phyloP scores from a whole-genome alignment of 805 yeast genomes.

The Yarrowia sp. region DNA sequence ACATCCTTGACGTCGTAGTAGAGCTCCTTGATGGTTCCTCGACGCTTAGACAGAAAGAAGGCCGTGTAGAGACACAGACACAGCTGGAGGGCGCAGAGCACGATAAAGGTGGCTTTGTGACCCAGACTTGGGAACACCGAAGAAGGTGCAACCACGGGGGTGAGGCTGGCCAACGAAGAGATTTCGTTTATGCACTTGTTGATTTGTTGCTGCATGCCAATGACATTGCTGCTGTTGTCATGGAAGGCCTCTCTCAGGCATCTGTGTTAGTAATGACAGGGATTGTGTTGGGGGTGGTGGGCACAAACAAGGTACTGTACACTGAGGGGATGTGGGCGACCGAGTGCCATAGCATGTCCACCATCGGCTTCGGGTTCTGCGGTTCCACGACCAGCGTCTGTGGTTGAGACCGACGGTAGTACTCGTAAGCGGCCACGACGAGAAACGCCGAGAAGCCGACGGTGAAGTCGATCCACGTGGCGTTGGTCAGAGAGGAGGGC shows the following conservation, averaged over 20 bases:
- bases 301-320: not conserved
- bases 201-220: not conserved
- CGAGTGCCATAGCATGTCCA: constrained; percentile 4
- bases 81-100: constrained; percentile 12
- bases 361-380: not conserved
- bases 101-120: not conserved
- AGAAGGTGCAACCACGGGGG: not conserved
- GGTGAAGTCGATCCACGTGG: constrained; percentile 17
- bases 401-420: not conserved
- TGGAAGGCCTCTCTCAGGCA: constrained; percentile 22
- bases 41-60: constrained; percentile 15
- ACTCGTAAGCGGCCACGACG: constrained; percentile 6
- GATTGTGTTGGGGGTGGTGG: not conserved
- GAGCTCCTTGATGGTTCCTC: not conserved
- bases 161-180: not conserved
- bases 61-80: constrained; percentile 9
- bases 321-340: constrained; percentile 14
- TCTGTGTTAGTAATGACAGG: constrained; percentile 9
- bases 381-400: not conserved
- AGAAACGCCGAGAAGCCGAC: constrained; percentile 19
- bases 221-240: not conserved
- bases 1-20: constrained; percentile 6
- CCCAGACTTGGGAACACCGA: not conserved
- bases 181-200: constrained; percentile 18
- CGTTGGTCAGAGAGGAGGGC: not conserved